Evolutionary conservation across 306 rosid species (phyloP), one percentile per base, ranked within the genome.

Genomic region (Urtica urens): DNA sequence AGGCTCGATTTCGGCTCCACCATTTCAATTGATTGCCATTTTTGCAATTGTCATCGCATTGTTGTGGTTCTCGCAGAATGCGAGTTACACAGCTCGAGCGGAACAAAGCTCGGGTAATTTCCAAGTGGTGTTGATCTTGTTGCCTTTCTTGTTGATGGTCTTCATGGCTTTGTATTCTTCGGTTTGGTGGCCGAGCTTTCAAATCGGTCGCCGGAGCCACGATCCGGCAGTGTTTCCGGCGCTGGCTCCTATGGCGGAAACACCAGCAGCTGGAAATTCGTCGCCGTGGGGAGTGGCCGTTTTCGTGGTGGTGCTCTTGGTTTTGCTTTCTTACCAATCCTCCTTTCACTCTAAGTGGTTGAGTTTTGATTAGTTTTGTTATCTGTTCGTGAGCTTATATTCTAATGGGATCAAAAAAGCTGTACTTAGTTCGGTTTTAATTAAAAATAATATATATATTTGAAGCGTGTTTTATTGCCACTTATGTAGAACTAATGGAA

Each of bases 1-100:
- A 46, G 27, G 63, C 65, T 67, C 79, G 42, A 59, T 78, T 17
- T 80, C 85, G 4, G 49, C 78, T 15, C 94, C 86, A 35, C 64
- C 93, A 0, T 53, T 63, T 13, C 96, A 73, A 26, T 60, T 87
- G 51, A 58, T 83, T 10, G 45, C 71, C 31, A 65, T 87, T 34
- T 78, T 87, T 28, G 79, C 65, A 53, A 80, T 87, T 38, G 96
- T 83, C 49, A 46, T 78, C 38, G 42, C 47, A 31, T 69, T 83
- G 40, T 64, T 87, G 20, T 87, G 81, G 71, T 35, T 80, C 25
- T 83, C 96, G 31, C 76, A 61, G 3, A 60, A 55, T 71, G 44
- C 66, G 2, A 58, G 67, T 51, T 60, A 78, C 57, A 62, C 64
- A 59, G 46, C 81, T 49, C 86, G 73, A 23, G 7, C 67, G 29